phyloP scores from a whole-genome alignment of 179 eudicot species.

The Spergularia azorica region DNA sequence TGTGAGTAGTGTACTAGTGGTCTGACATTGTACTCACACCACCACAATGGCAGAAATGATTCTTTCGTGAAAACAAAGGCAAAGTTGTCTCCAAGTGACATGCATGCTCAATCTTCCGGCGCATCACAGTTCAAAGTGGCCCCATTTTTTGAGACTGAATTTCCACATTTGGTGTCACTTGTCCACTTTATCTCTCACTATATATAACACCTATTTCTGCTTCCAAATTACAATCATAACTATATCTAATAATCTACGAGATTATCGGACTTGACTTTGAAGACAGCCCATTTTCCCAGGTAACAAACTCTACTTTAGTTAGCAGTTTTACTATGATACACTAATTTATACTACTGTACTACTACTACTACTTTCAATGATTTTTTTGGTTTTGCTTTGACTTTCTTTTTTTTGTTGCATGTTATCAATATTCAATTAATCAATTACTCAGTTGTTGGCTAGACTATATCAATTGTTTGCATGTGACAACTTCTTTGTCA shows the following conservation, averaged over 20 bases:
- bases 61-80: conserved; percentile 39
- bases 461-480: neutral
- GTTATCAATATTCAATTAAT: neutral
- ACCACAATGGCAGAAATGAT: neutral
- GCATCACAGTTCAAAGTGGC: conserved; percentile 11
- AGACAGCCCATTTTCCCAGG: conserved; percentile 16
- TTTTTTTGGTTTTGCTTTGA: conserved; percentile 18
- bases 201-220: neutral
- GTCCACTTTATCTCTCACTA: neutral
- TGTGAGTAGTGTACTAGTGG: too few species aligned
- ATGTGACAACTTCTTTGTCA: neutral
- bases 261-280: neutral
- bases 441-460: too few species aligned
- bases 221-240: neutral
- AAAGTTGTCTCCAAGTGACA: conserved; percentile 8
- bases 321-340: neutral
- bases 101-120: neutral
- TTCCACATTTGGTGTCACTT: conserved; percentile 18
- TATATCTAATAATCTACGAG: neutral
- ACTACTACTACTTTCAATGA: neutral
- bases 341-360: neutral
- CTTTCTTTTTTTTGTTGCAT: neutral
- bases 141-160: neutral
- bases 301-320: neutral
- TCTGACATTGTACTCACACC: neutral